phyloP scores from a whole-genome alignment of 148 eudicot genomes.

The Persicaria maculosa region DNA sequence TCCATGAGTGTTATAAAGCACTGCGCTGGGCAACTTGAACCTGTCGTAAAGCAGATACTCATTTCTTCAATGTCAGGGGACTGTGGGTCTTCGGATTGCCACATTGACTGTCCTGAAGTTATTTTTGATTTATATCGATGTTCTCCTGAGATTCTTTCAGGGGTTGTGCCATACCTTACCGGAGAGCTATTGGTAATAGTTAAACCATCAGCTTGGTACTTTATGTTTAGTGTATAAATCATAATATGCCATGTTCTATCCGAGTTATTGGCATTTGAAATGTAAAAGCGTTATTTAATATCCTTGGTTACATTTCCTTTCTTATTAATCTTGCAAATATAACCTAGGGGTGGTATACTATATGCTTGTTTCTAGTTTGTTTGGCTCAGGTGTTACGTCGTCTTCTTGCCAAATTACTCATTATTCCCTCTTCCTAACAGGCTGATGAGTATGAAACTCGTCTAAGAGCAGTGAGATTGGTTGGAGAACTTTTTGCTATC shows the following conservation, averaged over 20 bases:
- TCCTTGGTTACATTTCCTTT: neutral
- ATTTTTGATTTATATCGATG: constrained; percentile 73
- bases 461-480: constrained; percentile 66
- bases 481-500: constrained; percentile 86
- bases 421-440: constrained; percentile 23
- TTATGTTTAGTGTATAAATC: constrained; percentile 4
- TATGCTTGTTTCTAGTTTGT: neutral
- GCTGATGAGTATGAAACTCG: constrained; percentile 77
- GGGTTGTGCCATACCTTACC: constrained; percentile 76
- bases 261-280: neutral
- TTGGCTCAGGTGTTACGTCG: neutral
- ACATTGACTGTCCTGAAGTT: constrained; percentile 72
- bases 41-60: constrained; percentile 71
- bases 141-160: constrained; percentile 77
- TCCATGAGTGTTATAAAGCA: constrained; percentile 71
- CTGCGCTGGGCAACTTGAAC: constrained; percentile 78
- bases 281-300: neutral
- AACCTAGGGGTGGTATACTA: neutral
- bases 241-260: neutral
- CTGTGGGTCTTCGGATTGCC: constrained; percentile 31
- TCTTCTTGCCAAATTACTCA: constrained; percentile 3
- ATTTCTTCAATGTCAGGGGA: constrained; percentile 86
- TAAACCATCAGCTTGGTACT: neutral
- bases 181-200: constrained; percentile 86
- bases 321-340: neutral